phyloP scores from a whole-genome alignment of 2,329 filamentous ascomycete genomes.

The Xylariales sp. region DNA sequence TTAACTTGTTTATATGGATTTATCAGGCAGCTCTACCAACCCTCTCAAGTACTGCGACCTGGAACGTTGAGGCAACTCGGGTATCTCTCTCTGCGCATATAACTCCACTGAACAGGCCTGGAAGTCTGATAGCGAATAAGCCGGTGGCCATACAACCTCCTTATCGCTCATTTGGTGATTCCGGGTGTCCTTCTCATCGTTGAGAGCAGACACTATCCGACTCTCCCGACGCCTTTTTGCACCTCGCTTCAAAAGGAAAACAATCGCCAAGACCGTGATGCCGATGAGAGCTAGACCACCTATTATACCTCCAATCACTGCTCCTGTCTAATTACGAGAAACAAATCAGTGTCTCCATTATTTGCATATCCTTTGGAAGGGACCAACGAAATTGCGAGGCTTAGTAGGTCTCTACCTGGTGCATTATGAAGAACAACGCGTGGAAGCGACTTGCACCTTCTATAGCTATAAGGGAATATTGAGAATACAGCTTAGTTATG shows the following conservation, averaged over 20 bases:
- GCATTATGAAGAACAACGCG: too few relatives aligned
- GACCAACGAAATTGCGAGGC: too few relatives aligned
- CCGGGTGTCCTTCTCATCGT: neutral
- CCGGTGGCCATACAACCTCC: neutral
- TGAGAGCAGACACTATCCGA: neutral
- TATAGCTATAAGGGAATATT: too few relatives aligned
- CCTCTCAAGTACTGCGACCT: too few relatives aligned
- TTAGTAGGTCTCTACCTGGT: too few relatives aligned
- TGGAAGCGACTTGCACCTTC: too few relatives aligned
- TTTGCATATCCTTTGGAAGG: too few relatives aligned
- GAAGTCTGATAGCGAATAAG: neutral
- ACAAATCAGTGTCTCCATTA: too few relatives aligned
- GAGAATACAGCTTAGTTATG: too few relatives aligned
- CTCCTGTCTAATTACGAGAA: conserved; percentile 4
- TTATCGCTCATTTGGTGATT: neutral
- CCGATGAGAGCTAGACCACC: conserved; percentile 2
- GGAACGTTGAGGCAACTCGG: too few relatives aligned
- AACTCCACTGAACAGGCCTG: neutral
- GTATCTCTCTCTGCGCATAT: neutral
- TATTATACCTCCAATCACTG: conserved; percentile 4
- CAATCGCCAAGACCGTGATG: conserved; percentile 1
- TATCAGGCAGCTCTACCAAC: too few relatives aligned
- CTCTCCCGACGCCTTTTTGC: neutral
- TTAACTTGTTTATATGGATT: too few relatives aligned
- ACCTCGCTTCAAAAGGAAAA: neutral